Base-by-base conservation (phyloP, 768 basidiomycete genomes). In the Clavaria fumosa region DNA sequence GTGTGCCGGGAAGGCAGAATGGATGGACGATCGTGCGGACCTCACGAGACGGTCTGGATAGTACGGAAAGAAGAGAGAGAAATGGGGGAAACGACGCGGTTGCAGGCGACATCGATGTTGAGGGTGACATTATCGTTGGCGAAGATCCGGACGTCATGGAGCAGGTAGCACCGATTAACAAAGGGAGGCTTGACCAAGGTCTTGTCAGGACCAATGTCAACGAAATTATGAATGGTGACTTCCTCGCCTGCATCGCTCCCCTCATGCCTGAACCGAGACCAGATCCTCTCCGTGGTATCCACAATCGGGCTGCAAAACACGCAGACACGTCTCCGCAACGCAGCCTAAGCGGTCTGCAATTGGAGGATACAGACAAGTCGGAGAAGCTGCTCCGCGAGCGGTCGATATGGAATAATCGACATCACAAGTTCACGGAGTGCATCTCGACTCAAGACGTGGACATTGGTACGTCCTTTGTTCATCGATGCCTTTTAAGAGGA, bases 401-500 rank as follows among this genome's bases (percentile, higher is more conserved):
- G 12, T 86, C 83, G 7, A 80, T 86, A 53, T 70, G 75, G 40
- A 74, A 78, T 7, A 84, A 80, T 50, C 69, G 81, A 45, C 71
- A 75, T 37, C 68, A 76, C 43, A 90, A 86, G 50, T 89, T 93
- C 52, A 60, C 83, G 27, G 78, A 82, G 41, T 88, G 82, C 53
- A 58, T 93, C 30, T 67, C 66, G 20, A 68, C 66, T 41, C 73
- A 78, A 38, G 81, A 86, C 45, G 77, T 91, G 34, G 79, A 88
- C 53, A 79, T 95, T 33, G 72, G 82, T 83, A 48, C 45, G 76
- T 62, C 31, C 23, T 27, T 30, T 35, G 7, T 5, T 36, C 28
- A 31, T 22, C 35, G 17, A 17, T 34, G 35, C 23, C 22, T 22
- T 34, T 36, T n/a, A n/a, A n/a, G n/a, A n/a, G 22, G 20, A 22